Evolutionary conservation across 257 asterid genomes (phyloP).

Genomic region (Scutellaria baicalensis): DNA sequence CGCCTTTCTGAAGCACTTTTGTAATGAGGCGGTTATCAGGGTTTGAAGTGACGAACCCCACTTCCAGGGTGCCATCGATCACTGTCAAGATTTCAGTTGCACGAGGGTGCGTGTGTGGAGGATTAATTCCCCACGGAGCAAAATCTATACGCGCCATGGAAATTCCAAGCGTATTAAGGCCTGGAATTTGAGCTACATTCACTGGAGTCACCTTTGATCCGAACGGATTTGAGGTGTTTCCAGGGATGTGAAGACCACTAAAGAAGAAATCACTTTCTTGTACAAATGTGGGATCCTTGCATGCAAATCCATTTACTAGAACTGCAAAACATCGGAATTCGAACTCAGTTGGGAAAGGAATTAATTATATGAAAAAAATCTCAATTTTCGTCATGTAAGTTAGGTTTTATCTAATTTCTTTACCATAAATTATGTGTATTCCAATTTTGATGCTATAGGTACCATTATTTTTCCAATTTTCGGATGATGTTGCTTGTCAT

Average conservation of each 20-base stretch:
- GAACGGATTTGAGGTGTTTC: conserved; percentile 32
- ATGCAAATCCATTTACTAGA: conserved; percentile 26
- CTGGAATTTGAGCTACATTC: conserved; percentile 28
- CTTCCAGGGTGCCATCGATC: conserved; percentile 28
- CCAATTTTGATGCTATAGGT: too few relatives aligned
- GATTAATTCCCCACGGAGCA: conserved; percentile 29
- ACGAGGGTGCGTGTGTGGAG: conserved; percentile 38
- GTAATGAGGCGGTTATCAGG: conserved; percentile 24
- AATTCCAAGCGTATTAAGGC: conserved; percentile 40
- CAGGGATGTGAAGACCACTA: conserved; percentile 30
- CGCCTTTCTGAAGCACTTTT: conserved; percentile 27
- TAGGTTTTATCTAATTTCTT: too few relatives aligned
- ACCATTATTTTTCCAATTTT: too few relatives aligned
- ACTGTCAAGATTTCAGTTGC: conserved; percentile 31
- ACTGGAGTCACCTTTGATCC: conserved; percentile 34
- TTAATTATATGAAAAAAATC: background rate
- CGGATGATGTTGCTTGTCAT: too few relatives aligned
- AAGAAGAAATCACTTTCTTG: conserved; percentile 30
- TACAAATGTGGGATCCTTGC: conserved; percentile 33
- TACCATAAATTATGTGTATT: too few relatives aligned
- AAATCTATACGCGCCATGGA: conserved; percentile 24
- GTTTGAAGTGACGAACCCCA: conserved; percentile 30
- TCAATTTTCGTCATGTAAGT: background rate
- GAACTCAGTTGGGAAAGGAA: background rate
- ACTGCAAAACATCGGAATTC: conserved; percentile 5